Evolutionary conservation across 2,329 filamentous ascomycete genomes (phyloP), one percentile per base, ranked within the genome.

Genomic region (Pseudogymnoascus sp.): DNA sequence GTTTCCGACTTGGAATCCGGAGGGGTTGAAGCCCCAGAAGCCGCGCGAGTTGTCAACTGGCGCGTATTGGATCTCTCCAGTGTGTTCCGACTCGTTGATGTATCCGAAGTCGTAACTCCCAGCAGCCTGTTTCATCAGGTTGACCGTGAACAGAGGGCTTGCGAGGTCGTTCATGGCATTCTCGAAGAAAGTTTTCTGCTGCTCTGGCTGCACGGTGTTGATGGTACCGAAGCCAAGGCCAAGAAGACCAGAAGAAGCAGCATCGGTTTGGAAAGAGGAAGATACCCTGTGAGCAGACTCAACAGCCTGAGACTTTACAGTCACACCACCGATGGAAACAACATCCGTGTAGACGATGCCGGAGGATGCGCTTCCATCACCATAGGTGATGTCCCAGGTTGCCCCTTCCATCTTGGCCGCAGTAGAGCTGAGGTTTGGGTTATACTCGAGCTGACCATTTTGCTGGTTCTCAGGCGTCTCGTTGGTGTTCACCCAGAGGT

Each of bases 11-110:
- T 76, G 73, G 58, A 74, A 69, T 26, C 75, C 72, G 63, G 77
- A 80, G 61, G 73, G 74, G 62, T 80, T 77, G 57, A 82, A 79
- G 30, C 75, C 71, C 80, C 81, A 83, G 71, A 76, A 82, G 33
- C 78, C 78, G 6, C 76, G 69, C 59, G 68, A 68, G 62, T 64
- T 74, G 66, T 77, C 73, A 60, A 79, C 75, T n/a, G 72, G 63
- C n/a, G 75, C 71, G 68, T 81, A 84, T 59, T 74, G 73, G 67
- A 84, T 77, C 35, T 66, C 61, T 26, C 80, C 80, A 1, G 73
- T 78, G 74, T 80, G 80, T 67, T 79, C 78, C 62, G 71, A 69
- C 12, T 60, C 65, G 71, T 82, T 75, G 63, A 82, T 79, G 70
- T 71, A 79, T 38, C 80, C 80, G 61, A 82, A 82, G 66, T 80